Conservation (phyloP, 2,329 filamentous ascomycete genomes). For the Whalleya microplaca region DNA sequence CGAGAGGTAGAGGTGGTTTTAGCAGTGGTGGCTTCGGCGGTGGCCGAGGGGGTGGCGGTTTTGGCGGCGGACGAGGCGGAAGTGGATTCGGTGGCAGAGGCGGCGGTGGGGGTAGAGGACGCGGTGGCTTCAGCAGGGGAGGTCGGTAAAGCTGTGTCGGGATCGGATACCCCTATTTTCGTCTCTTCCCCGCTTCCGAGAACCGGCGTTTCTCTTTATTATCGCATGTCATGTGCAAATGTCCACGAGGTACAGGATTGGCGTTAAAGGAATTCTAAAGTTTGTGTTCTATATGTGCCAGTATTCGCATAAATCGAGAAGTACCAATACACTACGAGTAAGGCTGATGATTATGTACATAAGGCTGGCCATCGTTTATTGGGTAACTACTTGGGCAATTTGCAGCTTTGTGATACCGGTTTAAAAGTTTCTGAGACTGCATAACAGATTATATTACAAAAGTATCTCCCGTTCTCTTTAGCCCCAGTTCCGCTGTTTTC, state of each 20-base stretch:
- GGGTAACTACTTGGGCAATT: background rate
- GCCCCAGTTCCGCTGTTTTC: too few relatives aligned
- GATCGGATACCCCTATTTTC: constrained; percentile 10
- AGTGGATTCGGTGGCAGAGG: constrained; percentile 44
- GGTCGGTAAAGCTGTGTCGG: constrained; percentile 20
- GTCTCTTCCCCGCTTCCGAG: constrained; percentile 3
- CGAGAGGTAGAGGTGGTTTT: constrained; percentile 44
- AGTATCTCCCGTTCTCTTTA: too few relatives aligned
- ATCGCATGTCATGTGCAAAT: background rate
- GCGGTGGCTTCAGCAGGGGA: constrained; percentile 39
- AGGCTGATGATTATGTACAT: background rate
- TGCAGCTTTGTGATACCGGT: too few relatives aligned
- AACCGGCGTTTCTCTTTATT: background rate
- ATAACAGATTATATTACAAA: too few relatives aligned
- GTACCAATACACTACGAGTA: background rate
- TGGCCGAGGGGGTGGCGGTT: constrained; percentile 36
- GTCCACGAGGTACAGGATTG: background rate
- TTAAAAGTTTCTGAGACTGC: too few relatives aligned
- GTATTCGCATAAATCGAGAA: background rate
- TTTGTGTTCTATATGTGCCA: background rate
- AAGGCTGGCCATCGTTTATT: background rate
- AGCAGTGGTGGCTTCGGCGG: constrained; percentile 40
- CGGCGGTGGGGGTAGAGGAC: constrained; percentile 36
- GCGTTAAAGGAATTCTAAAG: background rate
- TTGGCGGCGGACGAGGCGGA: constrained; percentile 51